Evolutionary conservation across 495 filamentous ascomycete species (phyloP).

Genomic region (Corynascus novoguineensis): DNA sequence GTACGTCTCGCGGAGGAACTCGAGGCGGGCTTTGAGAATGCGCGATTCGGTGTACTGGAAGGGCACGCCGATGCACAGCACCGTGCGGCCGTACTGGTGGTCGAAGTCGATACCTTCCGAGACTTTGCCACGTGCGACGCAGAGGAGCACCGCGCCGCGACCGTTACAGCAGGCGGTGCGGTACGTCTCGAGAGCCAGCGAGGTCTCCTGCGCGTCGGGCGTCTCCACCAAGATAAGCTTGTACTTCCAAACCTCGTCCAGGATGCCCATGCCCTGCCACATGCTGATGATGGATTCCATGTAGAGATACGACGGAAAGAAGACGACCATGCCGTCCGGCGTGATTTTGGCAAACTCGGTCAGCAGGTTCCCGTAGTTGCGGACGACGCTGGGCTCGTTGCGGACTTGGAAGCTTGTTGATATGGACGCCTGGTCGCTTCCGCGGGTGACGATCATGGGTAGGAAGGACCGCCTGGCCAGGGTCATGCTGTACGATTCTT

Average conservation of each 20-base stretch:
- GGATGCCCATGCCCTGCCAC: slow-evolving; percentile 97
- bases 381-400: slow-evolving; percentile 87
- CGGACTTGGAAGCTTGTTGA: slow-evolving; percentile 89
- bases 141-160: slow-evolving; percentile 84
- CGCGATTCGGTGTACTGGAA: slow-evolving; percentile 99
- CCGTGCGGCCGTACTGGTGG: slow-evolving; percentile 95
- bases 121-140: slow-evolving; percentile 94
- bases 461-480: slow-evolving; percentile 91
- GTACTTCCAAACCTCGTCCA: slow-evolving; percentile 98
- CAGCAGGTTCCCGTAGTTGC: slow-evolving; percentile 90
- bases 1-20: slow-evolving; percentile 95
- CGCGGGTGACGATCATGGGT: slow-evolving; percentile 94
- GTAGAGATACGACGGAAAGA: slow-evolving; percentile 98
- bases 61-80: slow-evolving; percentile 93
- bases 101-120: slow-evolving; percentile 99
- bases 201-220: slow-evolving; percentile 94
- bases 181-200: slow-evolving; percentile 91
- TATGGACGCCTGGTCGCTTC: slow-evolving; percentile 86
- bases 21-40: slow-evolving; percentile 90
- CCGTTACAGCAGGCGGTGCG: slow-evolving; percentile 97
- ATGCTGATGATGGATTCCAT: slow-evolving; percentile 99
- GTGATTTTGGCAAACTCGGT: slow-evolving; percentile 93
- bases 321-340: slow-evolving; percentile 95
- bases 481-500: slow-evolving; percentile 97
- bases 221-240: slow-evolving; percentile 98